Evolutionary conservation across 1,139 yeast species (phyloP), one percentile per base, ranked within the genome.

Genomic region (Debaryomyces coudertii): DNA sequence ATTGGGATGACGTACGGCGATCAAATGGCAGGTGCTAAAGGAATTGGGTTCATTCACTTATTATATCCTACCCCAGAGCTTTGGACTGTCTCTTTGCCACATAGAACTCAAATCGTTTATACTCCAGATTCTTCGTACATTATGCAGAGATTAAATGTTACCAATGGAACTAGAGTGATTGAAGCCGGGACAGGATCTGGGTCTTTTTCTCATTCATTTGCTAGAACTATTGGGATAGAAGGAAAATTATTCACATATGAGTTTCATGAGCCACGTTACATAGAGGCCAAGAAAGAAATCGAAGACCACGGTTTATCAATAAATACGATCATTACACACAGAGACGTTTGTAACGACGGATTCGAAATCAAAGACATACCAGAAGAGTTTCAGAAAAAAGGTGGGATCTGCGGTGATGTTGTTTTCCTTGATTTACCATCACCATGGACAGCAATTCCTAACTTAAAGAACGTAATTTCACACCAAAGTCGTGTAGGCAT

Each of bases 121-220:
- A 88, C 97, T 0, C 96, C 96, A 7, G 99, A 95, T 62, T 87
- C 97, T 2, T 83, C 96, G 24, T 93, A 90, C 60, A 90, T 95
- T 47, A 79, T 87, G 53, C 96, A 92, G 63, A 71, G 97, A 57
- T 70, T 93, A 53, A 79, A 82, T 40, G 85, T 95, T 43, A 71
- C 80, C 9, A 82, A 88, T 16, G 95, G 95, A 0, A 79, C 90
- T 1, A 71, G 82, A 53, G 95, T 93, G 11, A 85, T 95, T 44
- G 99, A 95, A 66, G 97, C 98, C 0, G 99, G 99, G 33, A 95
- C 99, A 0, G 99, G 99, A 1, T 88, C 96, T 5, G 99, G 95
- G 0, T 90, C 97, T 1, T 89, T 95, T 60, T 87, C 97, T 4
- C 99, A 95, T 67, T 86, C 97, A 0, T 82, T 93, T 65, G 87